Evolutionary conservation across 1,284 basidiomycete genomes (phyloP), one percentile per base, ranked within the genome.

Genomic region (Xerocomus minutiporus): DNA sequence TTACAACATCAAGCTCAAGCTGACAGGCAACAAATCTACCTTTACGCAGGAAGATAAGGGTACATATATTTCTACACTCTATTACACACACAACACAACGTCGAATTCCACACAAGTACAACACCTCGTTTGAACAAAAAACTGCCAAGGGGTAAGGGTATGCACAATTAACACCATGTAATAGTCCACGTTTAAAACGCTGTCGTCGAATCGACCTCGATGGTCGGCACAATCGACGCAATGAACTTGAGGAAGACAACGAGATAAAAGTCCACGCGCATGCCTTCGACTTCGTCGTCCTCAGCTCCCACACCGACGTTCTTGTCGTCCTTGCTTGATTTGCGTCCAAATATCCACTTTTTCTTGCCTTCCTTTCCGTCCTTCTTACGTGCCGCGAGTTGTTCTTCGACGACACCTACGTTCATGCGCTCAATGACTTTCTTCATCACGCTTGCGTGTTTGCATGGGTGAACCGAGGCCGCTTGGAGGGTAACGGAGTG

Each of bases 341-440:
- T 88, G 67, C 86, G 81, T 59, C 86, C 79, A 64, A 94, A 89
- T 43, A 65, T 83, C 80, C 93, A 93, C 74, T 92, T 94, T 76
- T 91, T 93, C 80, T 90, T 87, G 26, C 75, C 43, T 74, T 71
- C 80, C 79, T 81, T 68, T 5, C 56, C 80, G 49, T 70, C 57
- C 48, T 72, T 63, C 62, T 82, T 82, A 61, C 79, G 76, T 57
- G 79, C 75, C 35, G 81, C 78, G 49, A 84, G 78, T 67, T 91
- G 87, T 68, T 89, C 85, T 53, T 86, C 88, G 44, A 88, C 80
- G 41, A 91, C 85, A 57, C 84, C 85, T 69, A 86, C 84, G 71
- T 98, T 97, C 94, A 99, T 98, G 51, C 95, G 82, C 71, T 97
- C 95, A 65, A 99, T 97, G 59, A 99, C 93, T 73, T 98, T 99